phyloP scores from a whole-genome alignment of 192 early-diverging fungal genomes.

The Dissophora globulifera region DNA sequence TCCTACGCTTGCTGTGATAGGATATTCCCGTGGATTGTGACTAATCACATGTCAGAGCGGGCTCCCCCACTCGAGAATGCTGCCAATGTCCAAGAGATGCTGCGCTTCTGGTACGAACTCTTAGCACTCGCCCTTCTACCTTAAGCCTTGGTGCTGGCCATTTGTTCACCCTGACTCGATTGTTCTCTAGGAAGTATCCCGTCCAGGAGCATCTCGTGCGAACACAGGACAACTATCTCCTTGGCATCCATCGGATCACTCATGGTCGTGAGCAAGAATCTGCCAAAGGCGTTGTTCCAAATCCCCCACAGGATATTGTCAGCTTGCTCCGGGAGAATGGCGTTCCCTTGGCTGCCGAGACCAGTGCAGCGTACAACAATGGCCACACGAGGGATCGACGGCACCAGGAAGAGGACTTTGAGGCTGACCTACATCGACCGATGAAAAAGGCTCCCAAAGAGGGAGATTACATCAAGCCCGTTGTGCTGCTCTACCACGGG shows the following conservation, averaged over 20 bases:
- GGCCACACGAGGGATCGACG: background rate
- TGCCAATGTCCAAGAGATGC: constrained; percentile 57
- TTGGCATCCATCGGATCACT: constrained; percentile 86
- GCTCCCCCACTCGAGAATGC: constrained; percentile 40
- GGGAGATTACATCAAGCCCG: constrained; percentile 69
- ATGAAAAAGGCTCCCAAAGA: constrained; percentile 16
- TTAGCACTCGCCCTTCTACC: too few species aligned
- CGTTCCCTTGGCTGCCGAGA: constrained; percentile 51
- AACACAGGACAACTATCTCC: constrained; percentile 86
- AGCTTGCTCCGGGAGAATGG: constrained; percentile 37
- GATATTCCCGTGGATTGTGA: constrained; percentile 45
- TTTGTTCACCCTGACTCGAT: too few species aligned
- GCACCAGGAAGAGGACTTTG: constrained; percentile 40
- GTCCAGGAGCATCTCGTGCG: constrained; percentile 86
- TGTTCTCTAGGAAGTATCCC: constrained; percentile 85
- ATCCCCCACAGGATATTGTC: constrained; percentile 37
- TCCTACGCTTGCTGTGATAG: too few species aligned
- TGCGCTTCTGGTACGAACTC: constrained; percentile 57
- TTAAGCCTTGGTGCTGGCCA: too few species aligned
- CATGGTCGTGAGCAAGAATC: constrained; percentile 33
- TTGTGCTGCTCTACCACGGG: constrained; percentile 94
- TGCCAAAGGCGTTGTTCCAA: constrained; percentile 7
- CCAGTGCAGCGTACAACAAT: constrained; percentile 17
- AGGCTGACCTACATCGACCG: constrained; percentile 24
- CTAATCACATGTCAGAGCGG: constrained; percentile 32